Evolutionary conservation across 176 grass and related monocot species (phyloP).

Genomic region (Otatea glauca): DNA sequence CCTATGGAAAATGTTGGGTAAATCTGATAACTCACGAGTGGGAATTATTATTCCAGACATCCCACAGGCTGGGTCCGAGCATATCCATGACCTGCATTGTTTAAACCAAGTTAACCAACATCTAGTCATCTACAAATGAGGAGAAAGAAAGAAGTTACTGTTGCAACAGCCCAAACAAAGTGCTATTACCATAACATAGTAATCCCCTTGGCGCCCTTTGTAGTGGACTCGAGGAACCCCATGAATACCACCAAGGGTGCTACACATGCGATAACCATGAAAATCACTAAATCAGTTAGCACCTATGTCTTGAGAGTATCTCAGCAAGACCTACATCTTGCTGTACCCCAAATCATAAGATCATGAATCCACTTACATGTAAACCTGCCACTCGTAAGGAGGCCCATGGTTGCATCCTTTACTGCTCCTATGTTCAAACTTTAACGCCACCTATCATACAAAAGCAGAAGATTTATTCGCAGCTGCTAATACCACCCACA

Average conservation of each 20-base stretch:
- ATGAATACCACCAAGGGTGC: slow-evolving; percentile 76
- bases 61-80: slow-evolving; percentile 92
- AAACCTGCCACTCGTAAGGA: slow-evolving; percentile 95
- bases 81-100: slow-evolving; percentile 97
- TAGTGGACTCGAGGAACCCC: slow-evolving; percentile 93
- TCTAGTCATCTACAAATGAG: slow-evolving; percentile 10
- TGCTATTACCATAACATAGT: slow-evolving; percentile 87
- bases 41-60: slow-evolving; percentile 92
- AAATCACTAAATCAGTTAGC: slow-evolving; percentile 25
- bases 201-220: slow-evolving; percentile 95
- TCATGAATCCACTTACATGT: slow-evolving; percentile 70
- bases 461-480: slow-evolving; percentile 12
- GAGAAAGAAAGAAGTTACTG: slow-evolving; percentile 24
- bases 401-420: slow-evolving; percentile 92
- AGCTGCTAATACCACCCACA: slow-evolving; percentile 13
- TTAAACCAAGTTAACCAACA: slow-evolving; percentile 46
- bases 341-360: slow-evolving; percentile 28
- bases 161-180: slow-evolving; percentile 14
- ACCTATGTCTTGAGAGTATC: slow-evolving; percentile 20
- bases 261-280: slow-evolving; percentile 46
- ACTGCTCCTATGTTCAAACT: slow-evolving; percentile 95
- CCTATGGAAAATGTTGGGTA: slow-evolving; percentile 10
- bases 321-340: slow-evolving; percentile 28
- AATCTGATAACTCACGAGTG: slow-evolving; percentile 70
- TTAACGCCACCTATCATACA: slow-evolving; percentile 76